Evolutionary conservation across 768 basidiomycete species (phyloP).

Genomic region (Ramaria sp.): DNA sequence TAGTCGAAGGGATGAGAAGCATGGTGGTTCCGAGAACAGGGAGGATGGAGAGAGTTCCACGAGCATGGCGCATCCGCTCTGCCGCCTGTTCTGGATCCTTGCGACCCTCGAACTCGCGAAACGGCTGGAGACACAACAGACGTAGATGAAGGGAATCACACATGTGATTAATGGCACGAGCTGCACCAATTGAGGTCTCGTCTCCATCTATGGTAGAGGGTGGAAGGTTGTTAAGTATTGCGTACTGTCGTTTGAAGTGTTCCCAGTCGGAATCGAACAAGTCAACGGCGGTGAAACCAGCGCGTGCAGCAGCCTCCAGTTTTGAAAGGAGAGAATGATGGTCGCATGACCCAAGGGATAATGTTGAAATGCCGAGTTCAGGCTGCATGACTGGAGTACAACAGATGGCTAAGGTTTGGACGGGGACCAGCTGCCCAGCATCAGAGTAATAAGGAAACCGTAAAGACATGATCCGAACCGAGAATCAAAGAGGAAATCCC

Average conservation of each 20-base stretch:
- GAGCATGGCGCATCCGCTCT: conserved; percentile 19
- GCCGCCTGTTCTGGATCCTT: conserved; percentile 16
- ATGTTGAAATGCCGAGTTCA: conserved; percentile 17
- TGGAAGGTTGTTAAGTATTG: conserved; percentile 14
- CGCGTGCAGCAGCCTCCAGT: conserved; percentile 14
- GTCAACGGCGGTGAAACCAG: conserved; percentile 15
- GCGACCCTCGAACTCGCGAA: conserved; percentile 28
- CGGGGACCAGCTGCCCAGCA: not conserved
- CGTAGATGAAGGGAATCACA: conserved; percentile 16
- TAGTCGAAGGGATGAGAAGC: conserved; percentile 27
- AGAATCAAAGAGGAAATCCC: conserved; percentile 27
- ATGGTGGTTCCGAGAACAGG: conserved; percentile 21
- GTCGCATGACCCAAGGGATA: conserved; percentile 19
- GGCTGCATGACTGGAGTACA: conserved; percentile 11
- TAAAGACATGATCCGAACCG: conserved; percentile 45
- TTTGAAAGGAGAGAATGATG: conserved; percentile 23
- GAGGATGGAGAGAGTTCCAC: conserved; percentile 23
- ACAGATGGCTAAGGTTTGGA: not conserved
- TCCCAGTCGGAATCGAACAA: conserved; percentile 28
- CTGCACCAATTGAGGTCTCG: conserved; percentile 15
- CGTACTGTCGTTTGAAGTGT: conserved; percentile 19
- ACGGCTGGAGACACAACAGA: conserved; percentile 26
- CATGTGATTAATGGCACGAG: conserved; percentile 15
- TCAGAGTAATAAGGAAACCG: not conserved
- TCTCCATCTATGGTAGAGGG: conserved; percentile 16